Conservation (phyloP, 1,139 yeast species). For the Debaryomyces sp. region DNA sequence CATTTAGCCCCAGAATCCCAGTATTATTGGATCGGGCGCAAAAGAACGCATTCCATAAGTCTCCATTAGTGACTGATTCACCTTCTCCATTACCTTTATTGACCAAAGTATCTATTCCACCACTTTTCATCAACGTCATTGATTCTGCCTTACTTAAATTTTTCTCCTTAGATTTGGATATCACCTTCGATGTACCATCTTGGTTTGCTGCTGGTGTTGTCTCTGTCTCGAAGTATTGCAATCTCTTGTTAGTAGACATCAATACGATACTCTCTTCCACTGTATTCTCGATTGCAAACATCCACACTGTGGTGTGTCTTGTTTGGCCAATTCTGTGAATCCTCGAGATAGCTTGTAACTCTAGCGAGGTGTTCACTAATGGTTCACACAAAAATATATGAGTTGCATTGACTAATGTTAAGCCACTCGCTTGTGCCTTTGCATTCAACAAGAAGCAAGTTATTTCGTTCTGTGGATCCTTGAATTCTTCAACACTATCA, state of each 20-base stretch:
- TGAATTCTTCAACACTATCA: conserved; percentile 63
- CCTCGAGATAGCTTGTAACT: conserved; percentile 88
- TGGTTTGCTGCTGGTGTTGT: not conserved
- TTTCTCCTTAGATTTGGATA: conserved; percentile 20
- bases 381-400: conserved; percentile 93
- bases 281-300: conserved; percentile 78
- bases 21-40: conserved; percentile 23
- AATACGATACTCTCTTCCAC: conserved; percentile 90
- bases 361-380: conserved; percentile 82
- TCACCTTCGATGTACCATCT: not conserved
- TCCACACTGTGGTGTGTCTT: conserved; percentile 83
- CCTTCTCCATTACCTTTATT: conserved; percentile 49
- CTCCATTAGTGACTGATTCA: conserved; percentile 56
- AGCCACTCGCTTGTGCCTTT: conserved; percentile 84
- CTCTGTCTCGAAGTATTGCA: conserved; percentile 34
- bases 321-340: conserved; percentile 92
- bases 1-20: not conserved
- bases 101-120: conserved; percentile 45
- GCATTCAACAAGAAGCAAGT: conserved; percentile 87
- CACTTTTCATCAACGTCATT: conserved; percentile 38
- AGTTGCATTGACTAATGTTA: conserved; percentile 87
- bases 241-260: conserved; percentile 53
- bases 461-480: conserved; percentile 55
- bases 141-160: conserved; percentile 39
- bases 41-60: conserved; percentile 65